Percentiles rank a stretch among this genome's conserved stretches.
phyloP scores from a whole-genome alignment of 2,329 filamentous ascomycete species.

The Fusarium staphyleae region DNA sequence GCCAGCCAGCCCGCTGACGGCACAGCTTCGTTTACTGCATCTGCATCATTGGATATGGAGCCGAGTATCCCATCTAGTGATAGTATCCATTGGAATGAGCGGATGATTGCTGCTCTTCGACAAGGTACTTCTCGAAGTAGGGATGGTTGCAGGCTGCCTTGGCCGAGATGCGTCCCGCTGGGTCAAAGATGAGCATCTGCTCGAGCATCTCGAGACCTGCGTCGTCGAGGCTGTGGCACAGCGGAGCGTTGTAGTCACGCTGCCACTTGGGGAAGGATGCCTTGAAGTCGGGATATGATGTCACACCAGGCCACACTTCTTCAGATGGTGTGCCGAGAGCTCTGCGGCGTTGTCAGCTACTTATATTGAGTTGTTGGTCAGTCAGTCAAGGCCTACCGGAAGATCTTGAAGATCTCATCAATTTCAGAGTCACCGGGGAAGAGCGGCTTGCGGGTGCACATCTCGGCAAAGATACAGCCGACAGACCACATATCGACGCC shows the following conservation, averaged over 20 bases:
- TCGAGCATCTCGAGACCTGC: constrained; percentile 72
- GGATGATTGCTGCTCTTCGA: constrained; percentile 41
- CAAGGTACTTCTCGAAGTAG: constrained; percentile 69
- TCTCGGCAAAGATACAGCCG: constrained; percentile 94
- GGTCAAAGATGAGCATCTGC: constrained; percentile 83
- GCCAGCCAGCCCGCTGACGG: constrained; percentile 3
- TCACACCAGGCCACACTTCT: constrained; percentile 85
- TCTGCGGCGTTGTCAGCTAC: constrained; percentile 48
- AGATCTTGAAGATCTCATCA: constrained; percentile 60
- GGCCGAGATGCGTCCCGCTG: constrained; percentile 84
- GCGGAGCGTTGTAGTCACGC: constrained; percentile 68
- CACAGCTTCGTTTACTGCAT: constrained; percentile 23
- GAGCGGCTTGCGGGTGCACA: constrained; percentile 91
- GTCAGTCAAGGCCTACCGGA: constrained; percentile 67
- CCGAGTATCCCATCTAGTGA: constrained; percentile 44
- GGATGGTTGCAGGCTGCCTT: constrained; percentile 86
- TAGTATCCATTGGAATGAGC: constrained; percentile 48
- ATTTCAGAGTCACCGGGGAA: constrained; percentile 86
- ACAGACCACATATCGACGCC: constrained; percentile 97
- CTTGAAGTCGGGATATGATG: constrained; percentile 95
- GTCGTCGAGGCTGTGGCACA: constrained; percentile 78
- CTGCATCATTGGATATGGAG: constrained; percentile 34
- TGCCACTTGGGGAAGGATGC: constrained; percentile 90
- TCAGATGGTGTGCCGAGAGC: constrained; percentile 85
- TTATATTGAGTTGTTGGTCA: neutral